A percentile compares a stretch with the other conserved stretches of the same genome.
phyloP scores from a whole-genome alignment of 148 eudicot genomes.

The Salicornia ramosissima region DNA sequence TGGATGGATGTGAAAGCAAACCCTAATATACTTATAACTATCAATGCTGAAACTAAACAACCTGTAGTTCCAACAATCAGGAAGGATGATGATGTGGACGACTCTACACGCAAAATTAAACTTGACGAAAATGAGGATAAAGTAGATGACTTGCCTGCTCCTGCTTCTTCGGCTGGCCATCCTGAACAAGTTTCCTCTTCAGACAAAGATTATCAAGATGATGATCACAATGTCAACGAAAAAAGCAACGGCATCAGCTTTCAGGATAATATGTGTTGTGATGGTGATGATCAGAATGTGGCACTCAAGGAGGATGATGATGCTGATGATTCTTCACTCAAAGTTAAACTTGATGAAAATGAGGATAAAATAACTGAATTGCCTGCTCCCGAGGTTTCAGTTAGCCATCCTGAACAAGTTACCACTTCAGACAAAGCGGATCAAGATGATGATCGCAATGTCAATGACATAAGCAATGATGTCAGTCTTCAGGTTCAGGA shows the following conservation, averaged over 20 bases:
- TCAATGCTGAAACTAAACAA: constrained; percentile 29
- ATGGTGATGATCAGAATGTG: background rate
- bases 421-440: constrained; percentile 20
- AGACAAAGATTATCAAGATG: constrained; percentile 19
- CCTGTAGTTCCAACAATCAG: constrained; percentile 26
- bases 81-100: constrained; percentile 39
- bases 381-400: constrained; percentile 23
- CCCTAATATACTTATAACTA: constrained; percentile 36
- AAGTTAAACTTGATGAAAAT: constrained; percentile 24
- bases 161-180: constrained; percentile 18
- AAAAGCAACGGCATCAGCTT: constrained; percentile 6
- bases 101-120: constrained; percentile 24
- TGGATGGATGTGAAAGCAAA: constrained; percentile 68
- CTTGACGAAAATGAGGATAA: constrained; percentile 32
- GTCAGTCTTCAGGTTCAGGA: background rate
- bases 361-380: constrained; percentile 32
- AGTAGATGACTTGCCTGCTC: constrained; percentile 29
- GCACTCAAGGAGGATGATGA: constrained; percentile 10
- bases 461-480: constrained; percentile 18
- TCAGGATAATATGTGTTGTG: background rate
- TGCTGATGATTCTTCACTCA: constrained; percentile 28
- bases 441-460: constrained; percentile 14
- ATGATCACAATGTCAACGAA: constrained; percentile 17
- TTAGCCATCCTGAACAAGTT: constrained; percentile 20
- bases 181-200: constrained; percentile 21